phyloP scores from a whole-genome alignment of 176 grass and related monocot species.

The Poa annua region DNA sequence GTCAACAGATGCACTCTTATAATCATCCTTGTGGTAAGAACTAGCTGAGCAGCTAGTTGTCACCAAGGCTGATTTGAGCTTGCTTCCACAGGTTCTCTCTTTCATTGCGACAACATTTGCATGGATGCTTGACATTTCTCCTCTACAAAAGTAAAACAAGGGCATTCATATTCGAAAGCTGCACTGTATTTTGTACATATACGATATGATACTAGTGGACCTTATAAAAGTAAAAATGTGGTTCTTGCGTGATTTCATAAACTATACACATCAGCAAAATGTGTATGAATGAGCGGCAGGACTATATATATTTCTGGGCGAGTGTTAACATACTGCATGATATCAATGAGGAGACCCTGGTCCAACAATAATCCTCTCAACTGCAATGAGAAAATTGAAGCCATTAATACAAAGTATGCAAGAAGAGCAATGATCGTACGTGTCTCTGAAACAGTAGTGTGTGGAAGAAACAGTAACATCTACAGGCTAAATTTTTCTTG shows the following conservation, averaged over 20 bases:
- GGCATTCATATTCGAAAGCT: neutral
- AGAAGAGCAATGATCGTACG: neutral
- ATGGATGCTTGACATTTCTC: constrained; percentile 65
- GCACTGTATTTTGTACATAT: neutral
- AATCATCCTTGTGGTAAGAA: constrained; percentile 37
- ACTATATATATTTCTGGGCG: constrained; percentile 8
- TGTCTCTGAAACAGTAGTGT: neutral
- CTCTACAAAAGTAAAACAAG: constrained; percentile 52
- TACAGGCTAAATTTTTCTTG: neutral
- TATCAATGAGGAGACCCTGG: constrained; percentile 51
- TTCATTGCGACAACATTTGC: constrained; percentile 55
- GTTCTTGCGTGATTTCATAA: no score
- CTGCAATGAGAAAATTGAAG: constrained; percentile 42
- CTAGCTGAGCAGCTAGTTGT: constrained; percentile 25
- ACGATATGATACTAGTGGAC: neutral
- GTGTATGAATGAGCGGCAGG: constrained; percentile 10
- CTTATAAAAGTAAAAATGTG: no score
- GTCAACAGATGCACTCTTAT: constrained; percentile 34
- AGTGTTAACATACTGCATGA: constrained; percentile 62
- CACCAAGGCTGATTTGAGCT: constrained; percentile 15
- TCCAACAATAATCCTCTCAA: constrained; percentile 63
- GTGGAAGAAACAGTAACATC: neutral
- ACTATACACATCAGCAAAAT: neutral
- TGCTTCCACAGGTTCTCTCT: constrained; percentile 48
- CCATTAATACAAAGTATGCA: constrained; percentile 20